Conservation (phyloP, 2,329 filamentous ascomycete species). For the Aspergillus brasiliensis region DNA sequence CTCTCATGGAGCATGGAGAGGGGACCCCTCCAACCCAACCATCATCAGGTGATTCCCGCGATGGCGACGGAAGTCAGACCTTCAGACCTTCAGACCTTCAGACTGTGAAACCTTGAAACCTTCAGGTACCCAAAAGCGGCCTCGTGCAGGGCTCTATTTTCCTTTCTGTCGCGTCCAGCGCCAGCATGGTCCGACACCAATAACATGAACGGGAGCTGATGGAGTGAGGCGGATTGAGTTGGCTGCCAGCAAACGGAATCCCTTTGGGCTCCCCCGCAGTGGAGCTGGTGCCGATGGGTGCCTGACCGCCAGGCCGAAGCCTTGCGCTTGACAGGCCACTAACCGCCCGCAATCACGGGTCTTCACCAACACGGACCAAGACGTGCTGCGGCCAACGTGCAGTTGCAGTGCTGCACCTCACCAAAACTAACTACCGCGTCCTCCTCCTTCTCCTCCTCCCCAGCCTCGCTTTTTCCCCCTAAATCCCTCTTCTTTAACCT, state of each 20-base stretch:
- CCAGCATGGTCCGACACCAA: background rate
- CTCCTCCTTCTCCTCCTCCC: background rate
- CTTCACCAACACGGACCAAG: background rate
- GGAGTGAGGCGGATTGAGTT: slow-evolving; percentile 20
- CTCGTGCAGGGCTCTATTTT: background rate
- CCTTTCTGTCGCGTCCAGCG: background rate
- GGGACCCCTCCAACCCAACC: too few relatives aligned
- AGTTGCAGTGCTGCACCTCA: background rate
- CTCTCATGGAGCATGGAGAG: too few relatives aligned
- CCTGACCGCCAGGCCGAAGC: slow-evolving; percentile 24
- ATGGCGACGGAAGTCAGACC: background rate
- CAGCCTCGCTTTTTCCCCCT: background rate
- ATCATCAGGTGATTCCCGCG: too few relatives aligned
- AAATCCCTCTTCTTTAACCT: background rate
- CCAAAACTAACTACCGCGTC: background rate
- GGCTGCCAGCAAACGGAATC: slow-evolving; percentile 16
- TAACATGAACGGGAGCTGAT: background rate
- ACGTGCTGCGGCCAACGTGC: background rate
- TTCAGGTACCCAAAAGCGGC: background rate
- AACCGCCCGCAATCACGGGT: background rate
- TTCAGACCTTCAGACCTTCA: too few relatives aligned
- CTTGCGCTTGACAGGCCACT: slow-evolving; percentile 11
- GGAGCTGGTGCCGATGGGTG: slow-evolving; percentile 22
- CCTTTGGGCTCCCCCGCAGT: slow-evolving; percentile 27
- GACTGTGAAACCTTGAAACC: too few relatives aligned